Evolutionary conservation across 768 basidiomycete genomes (phyloP).

Genomic region (Hygrophorus russula): DNA sequence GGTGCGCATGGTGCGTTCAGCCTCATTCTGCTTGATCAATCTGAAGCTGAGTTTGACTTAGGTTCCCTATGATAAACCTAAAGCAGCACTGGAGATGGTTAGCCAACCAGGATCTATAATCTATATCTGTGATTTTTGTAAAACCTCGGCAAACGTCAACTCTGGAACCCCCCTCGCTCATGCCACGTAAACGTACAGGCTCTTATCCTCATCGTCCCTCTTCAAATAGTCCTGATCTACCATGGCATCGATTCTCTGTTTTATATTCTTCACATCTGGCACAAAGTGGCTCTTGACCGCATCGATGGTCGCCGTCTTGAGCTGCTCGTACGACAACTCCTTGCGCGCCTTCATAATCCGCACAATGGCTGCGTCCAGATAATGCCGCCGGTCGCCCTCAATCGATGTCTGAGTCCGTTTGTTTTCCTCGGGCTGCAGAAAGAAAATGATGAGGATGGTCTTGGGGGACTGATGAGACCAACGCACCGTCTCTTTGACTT

Average conservation of each 20-base stretch:
- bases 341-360: constrained; percentile 93
- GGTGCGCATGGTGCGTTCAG: constrained; percentile 46
- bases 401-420: constrained; percentile 73
- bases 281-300: constrained; percentile 83
- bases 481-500: constrained; percentile 82
- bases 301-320: constrained; percentile 76
- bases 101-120: neutral
- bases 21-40: too few relatives aligned
- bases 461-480: neutral
- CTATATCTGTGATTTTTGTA: neutral
- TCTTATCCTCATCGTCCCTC: constrained; percentile 62
- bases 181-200: constrained; percentile 72
- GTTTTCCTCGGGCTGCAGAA: constrained; percentile 68
- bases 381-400: constrained; percentile 76
- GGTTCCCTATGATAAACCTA: constrained; percentile 55
- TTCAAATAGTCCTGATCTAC: constrained; percentile 84
- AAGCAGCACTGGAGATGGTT: constrained; percentile 25
- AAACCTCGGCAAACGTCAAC: too few relatives aligned
- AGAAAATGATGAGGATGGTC: neutral
- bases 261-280: constrained; percentile 77
- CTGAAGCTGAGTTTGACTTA: too few relatives aligned
- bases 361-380: constrained; percentile 91
- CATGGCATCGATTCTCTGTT: constrained; percentile 68
- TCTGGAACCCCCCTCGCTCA: constrained; percentile 16
- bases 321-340: constrained; percentile 65